phyloP scores from a whole-genome alignment of 1,284 basidiomycete species.

The Xerocomus nothofagi region DNA sequence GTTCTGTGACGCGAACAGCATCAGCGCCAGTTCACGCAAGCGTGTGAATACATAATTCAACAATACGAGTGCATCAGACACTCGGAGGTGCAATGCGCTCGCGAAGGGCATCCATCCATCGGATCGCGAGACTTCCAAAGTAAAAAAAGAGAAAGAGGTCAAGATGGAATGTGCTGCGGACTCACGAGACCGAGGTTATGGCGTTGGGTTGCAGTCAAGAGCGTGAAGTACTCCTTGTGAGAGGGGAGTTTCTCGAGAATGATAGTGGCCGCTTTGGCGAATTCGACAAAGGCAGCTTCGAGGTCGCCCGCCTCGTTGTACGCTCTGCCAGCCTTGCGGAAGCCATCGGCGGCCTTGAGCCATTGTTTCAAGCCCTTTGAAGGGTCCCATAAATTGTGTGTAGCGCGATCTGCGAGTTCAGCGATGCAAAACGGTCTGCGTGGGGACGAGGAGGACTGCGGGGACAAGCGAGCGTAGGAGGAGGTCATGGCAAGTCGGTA shows the following conservation, averaged over 20 bases:
- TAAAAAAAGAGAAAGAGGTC: not conserved
- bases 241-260: slow-evolving; percentile 44
- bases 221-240: slow-evolving; percentile 38
- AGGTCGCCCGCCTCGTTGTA: slow-evolving; percentile 30
- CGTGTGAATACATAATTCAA: not conserved
- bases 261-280: slow-evolving; percentile 43
- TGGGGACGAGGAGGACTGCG: slow-evolving; percentile 20
- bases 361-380: slow-evolving; percentile 38
- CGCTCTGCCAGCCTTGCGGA: slow-evolving; percentile 34
- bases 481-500: slow-evolving; percentile 34
- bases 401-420: slow-evolving; percentile 38
- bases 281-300: slow-evolving; percentile 40
- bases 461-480: slow-evolving; percentile 24
- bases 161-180: slow-evolving; percentile 19
- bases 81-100: not conserved
- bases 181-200: slow-evolving; percentile 41
- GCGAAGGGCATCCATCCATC: slow-evolving; percentile 1
- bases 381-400: slow-evolving; percentile 35
- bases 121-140: slow-evolving; percentile 3
- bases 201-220: slow-evolving; percentile 38
- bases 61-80: not conserved
- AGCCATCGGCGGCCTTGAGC: slow-evolving; percentile 38
- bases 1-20: slow-evolving; percentile 46
- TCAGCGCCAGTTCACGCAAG: slow-evolving; percentile 23
- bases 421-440: slow-evolving; percentile 37